These are phyloP conservation scores for Clavariopsis aquatica DNA, from an alignment of 495 filamentous ascomycete genomes.

Conservation along the genomic window DNA sequence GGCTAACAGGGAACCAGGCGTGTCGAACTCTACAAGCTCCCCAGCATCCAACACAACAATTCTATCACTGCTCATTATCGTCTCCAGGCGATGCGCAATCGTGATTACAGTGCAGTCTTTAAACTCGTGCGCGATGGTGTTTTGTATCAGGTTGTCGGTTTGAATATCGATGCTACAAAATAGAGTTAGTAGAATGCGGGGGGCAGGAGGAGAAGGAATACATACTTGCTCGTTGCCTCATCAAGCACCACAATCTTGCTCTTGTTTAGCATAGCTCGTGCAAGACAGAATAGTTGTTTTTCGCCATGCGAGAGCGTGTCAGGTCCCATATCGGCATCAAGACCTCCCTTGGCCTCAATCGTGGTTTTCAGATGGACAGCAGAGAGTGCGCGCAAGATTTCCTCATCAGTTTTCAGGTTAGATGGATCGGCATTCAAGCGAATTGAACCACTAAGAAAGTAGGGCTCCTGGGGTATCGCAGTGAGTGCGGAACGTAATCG, in stretches of 20 bases:
- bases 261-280: constrained; percentile 70
- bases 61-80: too few species aligned
- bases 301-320: constrained; percentile 74
- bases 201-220: too few species aligned
- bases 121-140: too few species aligned
- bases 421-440: constrained; percentile 82
- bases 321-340: constrained; percentile 62
- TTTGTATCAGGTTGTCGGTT: too few species aligned
- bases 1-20: too few species aligned
- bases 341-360: constrained; percentile 60
- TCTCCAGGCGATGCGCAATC: too few species aligned
- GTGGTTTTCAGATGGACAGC: constrained; percentile 65
- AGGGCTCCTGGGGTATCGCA: constrained; percentile 62
- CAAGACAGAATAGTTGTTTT: constrained; percentile 83
- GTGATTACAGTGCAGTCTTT: too few species aligned
- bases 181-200: too few species aligned
- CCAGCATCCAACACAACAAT: too few species aligned
- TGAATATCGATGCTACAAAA: too few species aligned
- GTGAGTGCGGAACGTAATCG: constrained; percentile 57
- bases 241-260: neutral
- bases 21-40: too few species aligned
- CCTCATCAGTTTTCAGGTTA: constrained; percentile 66
- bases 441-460: constrained; percentile 78
- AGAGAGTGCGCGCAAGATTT: constrained; percentile 71
- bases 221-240: too few species aligned